Base-by-base conservation (phyloP, 768 basidiomycete species). In the Suillus placidus region DNA sequence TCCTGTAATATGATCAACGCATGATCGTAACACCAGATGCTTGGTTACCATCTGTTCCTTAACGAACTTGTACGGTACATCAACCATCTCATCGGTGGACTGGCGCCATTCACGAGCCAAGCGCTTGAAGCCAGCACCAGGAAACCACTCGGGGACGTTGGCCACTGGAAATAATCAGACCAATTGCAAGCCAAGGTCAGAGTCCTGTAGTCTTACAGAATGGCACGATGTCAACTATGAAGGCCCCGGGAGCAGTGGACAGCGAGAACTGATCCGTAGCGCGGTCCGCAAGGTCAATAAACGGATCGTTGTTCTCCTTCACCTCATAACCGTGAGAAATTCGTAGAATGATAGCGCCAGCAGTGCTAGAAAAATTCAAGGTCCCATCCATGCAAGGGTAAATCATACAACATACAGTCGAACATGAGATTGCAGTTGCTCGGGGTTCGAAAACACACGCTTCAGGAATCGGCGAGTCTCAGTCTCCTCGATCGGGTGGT, bases 291-390 rank as follows among this genome's bases (percentile, higher is more conserved):
- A 87, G 78, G n/a, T 78, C 71, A 3, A 88, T 77, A 66, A 84
- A 84, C 0, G 84, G 83, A 62, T 87, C 86, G 45, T 74, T 61
- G 13, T 79, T 78, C 26, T 87, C 85, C 66, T 81, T 78, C 18
- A 87, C 85, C 62, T 85, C 78, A 54, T 86, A 85, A 32, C 87
- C 87, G 63, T 87, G 85, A 1, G 85, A 82, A 13, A 87, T 76
- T 32, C 80, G 78, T 62, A 88, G 70, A 32, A 88, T 87, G 47
- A 87, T 81, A 14, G 80, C 79, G 4, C 87, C 85, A 13, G 85
- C 81, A 38, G 84, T 75, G 60, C 84, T 85, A 51, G n/a, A 43
- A 38, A 42, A 45, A 52, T 37, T 18, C 30, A 42, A 54, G 30
- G 45, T 60, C 32, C 32, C 7, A 30, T n/a, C 56, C 43, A 55